Conservation (phyloP, 139 green algal genomes). For the Asterochloris sp. region DNA sequence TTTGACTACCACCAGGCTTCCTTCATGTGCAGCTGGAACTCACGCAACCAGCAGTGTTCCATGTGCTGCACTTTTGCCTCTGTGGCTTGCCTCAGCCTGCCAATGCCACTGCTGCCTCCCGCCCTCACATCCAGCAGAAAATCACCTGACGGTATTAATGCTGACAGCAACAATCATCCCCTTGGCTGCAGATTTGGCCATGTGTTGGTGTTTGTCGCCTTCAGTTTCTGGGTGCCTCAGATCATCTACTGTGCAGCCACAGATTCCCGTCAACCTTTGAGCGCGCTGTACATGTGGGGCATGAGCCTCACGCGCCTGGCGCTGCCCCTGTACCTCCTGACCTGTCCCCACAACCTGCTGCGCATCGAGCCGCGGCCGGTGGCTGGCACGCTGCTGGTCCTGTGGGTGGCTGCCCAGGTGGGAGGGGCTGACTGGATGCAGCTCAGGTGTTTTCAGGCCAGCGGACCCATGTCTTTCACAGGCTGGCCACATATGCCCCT, state of each 20-base stretch:
- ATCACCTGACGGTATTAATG: too few relatives aligned
- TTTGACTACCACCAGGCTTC: too few relatives aligned
- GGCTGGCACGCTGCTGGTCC: constrained; percentile 43
- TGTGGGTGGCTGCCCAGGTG: constrained; percentile 46
- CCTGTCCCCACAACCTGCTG: constrained; percentile 66
- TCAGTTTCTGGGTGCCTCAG: constrained; percentile 86
- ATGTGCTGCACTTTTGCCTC: too few relatives aligned
- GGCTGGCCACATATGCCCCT: too few relatives aligned
- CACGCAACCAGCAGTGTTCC: too few relatives aligned
- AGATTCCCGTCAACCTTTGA: constrained; percentile 64
- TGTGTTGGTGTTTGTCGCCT: constrained; percentile 47
- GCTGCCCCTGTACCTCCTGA: constrained; percentile 78
- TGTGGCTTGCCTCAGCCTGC: too few relatives aligned
- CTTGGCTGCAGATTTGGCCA: constrained; percentile 25
- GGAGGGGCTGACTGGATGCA: neutral
- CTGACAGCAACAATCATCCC: too few relatives aligned
- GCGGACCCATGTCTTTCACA: too few relatives aligned
- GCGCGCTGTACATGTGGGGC: constrained; percentile 71
- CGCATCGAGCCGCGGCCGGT: constrained; percentile 17
- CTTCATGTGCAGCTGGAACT: too few relatives aligned
- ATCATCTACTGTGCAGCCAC: constrained; percentile 58
- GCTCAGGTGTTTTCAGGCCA: too few relatives aligned
- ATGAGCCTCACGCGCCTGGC: constrained; percentile 48
- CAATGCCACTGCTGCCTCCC: too few relatives aligned
- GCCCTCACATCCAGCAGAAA: too few relatives aligned